Conservation (phyloP, 2,329 filamentous ascomycete species). For the Beauveria sp. region DNA sequence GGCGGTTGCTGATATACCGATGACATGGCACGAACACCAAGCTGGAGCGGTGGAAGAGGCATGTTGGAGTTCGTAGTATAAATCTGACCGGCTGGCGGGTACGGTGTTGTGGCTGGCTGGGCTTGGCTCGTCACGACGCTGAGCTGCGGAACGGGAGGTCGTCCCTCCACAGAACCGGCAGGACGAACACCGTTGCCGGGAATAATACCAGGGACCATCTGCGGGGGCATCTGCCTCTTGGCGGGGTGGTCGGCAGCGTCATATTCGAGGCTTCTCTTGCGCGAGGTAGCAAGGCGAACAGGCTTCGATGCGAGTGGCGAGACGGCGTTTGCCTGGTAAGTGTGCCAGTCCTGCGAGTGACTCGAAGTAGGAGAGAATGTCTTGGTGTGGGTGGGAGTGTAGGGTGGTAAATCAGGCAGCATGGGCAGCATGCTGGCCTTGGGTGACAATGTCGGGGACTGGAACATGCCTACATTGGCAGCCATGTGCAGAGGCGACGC, state of each 20-base stretch:
- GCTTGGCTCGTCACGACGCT: constrained; percentile 48
- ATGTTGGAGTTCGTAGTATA: constrained; percentile 24
- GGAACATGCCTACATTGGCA: constrained; percentile 24
- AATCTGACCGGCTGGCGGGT: neutral
- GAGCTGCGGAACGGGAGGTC: constrained; percentile 66
- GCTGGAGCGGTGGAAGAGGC: constrained; percentile 55
- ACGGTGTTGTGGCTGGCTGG: constrained; percentile 15
- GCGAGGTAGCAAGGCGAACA: constrained; percentile 30
- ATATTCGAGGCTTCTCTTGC: constrained; percentile 46
- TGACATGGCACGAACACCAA: constrained; percentile 64
- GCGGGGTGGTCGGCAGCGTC: constrained; percentile 46
- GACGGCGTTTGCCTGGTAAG: constrained; percentile 31
- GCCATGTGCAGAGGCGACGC: constrained; percentile 32
- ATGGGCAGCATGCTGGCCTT: constrained; percentile 27
- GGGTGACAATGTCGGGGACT: constrained; percentile 44
- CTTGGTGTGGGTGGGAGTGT: constrained; percentile 26
- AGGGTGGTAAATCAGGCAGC: constrained; percentile 24
- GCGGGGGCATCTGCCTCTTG: constrained; percentile 37
- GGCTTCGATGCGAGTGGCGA: constrained; percentile 44
- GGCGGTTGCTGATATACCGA: constrained; percentile 61
- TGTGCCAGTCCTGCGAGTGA: constrained; percentile 31
- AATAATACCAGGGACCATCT: constrained; percentile 5
- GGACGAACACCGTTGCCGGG: neutral
- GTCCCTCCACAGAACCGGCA: constrained; percentile 21
- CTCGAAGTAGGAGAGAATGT: constrained; percentile 34